These are phyloP conservation scores for Wallemia ichthyophaga DNA, from an alignment of 1,284 basidiomycete genomes.

Conservation along the genomic window DNA sequence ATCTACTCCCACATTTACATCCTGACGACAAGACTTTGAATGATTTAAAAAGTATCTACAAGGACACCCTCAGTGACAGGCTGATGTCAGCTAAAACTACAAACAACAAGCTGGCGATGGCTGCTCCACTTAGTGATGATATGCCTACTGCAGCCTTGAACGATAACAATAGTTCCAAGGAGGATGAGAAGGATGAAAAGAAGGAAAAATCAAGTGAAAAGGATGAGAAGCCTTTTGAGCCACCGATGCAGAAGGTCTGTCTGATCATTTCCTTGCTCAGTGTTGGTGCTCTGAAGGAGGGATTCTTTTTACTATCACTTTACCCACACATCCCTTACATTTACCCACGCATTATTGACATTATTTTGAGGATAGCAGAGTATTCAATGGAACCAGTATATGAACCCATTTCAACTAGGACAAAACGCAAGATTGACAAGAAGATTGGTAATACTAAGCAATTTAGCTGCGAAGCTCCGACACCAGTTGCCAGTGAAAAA, in stretches of 20 bases:
- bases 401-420: slow-evolving; percentile 20
- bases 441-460: slow-evolving; percentile 2
- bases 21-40: slow-evolving; percentile 48
- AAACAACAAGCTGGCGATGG: slow-evolving; percentile 52
- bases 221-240: background rate
- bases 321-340: slow-evolving; percentile 14
- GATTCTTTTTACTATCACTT: slow-evolving; percentile 4
- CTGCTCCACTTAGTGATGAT: slow-evolving; percentile 45
- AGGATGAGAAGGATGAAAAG: background rate
- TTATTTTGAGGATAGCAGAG: slow-evolving; percentile 42
- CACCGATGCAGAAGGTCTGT: background rate
- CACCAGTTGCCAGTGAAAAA: slow-evolving; percentile 12
- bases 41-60: slow-evolving; percentile 32
- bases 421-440: slow-evolving; percentile 14
- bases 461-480: slow-evolving; percentile 7
- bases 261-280: background rate
- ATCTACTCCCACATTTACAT: slow-evolving; percentile 53
- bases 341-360: slow-evolving; percentile 43
- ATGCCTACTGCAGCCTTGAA: slow-evolving; percentile 3
- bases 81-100: slow-evolving; percentile 34
- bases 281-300: background rate
- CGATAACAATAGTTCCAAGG: background rate
- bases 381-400: slow-evolving; percentile 38
- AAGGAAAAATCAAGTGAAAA: slow-evolving; percentile 3
- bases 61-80: slow-evolving; percentile 28